A percentile compares a stretch with the other conserved stretches of the same genome.
These are phyloP conservation scores for Fonsecaea nubica DNA, from an alignment of 2,329 filamentous ascomycete genomes.

Conservation along the genomic window DNA sequence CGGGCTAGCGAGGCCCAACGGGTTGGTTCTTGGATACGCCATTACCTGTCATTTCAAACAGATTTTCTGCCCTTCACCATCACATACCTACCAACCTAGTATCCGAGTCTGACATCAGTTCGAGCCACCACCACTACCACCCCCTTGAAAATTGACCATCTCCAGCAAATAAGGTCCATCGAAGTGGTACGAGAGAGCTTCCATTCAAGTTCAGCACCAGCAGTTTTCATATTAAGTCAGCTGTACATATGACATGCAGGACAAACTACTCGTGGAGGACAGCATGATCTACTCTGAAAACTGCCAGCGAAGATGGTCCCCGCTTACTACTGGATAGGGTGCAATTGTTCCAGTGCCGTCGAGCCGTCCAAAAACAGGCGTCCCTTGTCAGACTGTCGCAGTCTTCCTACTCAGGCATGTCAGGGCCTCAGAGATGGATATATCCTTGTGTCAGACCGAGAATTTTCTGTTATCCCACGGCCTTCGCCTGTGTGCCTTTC, in stretches of 20 bases:
- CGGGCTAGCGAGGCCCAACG: slow-evolving; percentile 1
- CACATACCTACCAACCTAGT: background rate
- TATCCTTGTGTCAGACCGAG: background rate
- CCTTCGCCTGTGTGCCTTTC: background rate
- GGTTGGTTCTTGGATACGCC: background rate
- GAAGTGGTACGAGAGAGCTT: background rate
- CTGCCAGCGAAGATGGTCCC: background rate
- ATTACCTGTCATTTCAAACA: slow-evolving; percentile 20
- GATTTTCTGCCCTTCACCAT: background rate
- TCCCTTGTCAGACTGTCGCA: background rate
- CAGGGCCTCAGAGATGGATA: background rate
- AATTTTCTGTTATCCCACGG: background rate
- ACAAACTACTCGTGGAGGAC: background rate
- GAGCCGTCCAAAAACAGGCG: background rate
- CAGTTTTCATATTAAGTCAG: background rate
- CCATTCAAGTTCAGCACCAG: background rate
- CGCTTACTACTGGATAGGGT: background rate
- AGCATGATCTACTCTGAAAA: background rate
- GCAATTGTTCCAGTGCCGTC: background rate
- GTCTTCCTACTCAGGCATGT: background rate
- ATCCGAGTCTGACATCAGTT: slow-evolving; percentile 8
- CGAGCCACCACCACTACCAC: background rate
- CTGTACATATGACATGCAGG: slow-evolving; percentile 5
- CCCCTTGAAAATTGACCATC: background rate
- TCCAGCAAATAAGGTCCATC: background rate